Base-by-base conservation (phyloP, 2,329 filamentous ascomycete species). In the Aspergillus sp. region DNA sequence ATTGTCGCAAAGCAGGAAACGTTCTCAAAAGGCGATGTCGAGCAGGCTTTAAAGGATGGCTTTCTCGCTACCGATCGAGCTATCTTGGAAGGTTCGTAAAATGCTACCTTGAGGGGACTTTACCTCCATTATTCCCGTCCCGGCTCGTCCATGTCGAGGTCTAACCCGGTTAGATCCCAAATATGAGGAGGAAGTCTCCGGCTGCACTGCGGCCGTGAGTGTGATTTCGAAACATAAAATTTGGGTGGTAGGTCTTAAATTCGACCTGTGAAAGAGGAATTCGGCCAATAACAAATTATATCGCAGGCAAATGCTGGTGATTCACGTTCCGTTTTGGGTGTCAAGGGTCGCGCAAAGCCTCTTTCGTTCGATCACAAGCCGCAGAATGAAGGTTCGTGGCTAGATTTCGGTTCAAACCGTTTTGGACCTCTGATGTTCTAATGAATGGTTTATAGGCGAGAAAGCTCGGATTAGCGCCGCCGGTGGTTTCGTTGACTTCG, bases 361-460 rank as follows among this genome's bases (percentile, higher is more conserved):
- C 83, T 99, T 60, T 99, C 95, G n/a, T 96, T 96, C 73, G 95
- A 99, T 75, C 95, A 99, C 83, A 99, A 99, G 80, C 95, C 95
- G 42, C 93, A 97, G 76, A 97, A 98, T 68, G 95, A 99, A 84
- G 91, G 92, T 96, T 73, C 57, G 71, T 69, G 24, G 20, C 27
- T 22, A 30, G 20, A 39, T 22, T 19, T 33, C 47, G 13, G 19
- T n/a, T 53, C 48, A 30, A 30, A 30, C 8, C 8, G 7, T 30
- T 45, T 37, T 30, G 4, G 17, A 15, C 34, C 45, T 12, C 5
- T 45, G 17, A 50, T 53, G 12, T 51, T 46, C 58, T 65, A 30
- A 69, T 57, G 34, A 48, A 42, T 51, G 55, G n/a, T 44, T 22
- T 56, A 68, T 68, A 96, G 91, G 87, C 73, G 95, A 99, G 79